Base-by-base conservation (phyloP, 1,139 yeast genomes). In the Yamadazyma taylorii region DNA sequence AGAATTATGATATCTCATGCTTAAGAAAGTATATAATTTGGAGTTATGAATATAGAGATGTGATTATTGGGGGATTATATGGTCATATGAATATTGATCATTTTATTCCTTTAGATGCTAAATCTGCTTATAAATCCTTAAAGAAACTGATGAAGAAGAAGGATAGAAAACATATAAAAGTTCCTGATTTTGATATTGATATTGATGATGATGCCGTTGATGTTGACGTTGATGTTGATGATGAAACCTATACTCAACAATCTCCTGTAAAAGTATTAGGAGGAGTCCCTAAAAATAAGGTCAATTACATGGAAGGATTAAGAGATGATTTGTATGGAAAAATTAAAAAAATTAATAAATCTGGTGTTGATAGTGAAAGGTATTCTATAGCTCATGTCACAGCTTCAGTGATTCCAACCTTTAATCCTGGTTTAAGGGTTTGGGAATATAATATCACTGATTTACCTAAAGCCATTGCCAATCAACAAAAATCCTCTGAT, bases 1-100 rank as follows among this genome's bases (percentile, higher is more conserved):
- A 85, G 58, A 85, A 86, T 57, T 81, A 75, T 48, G 95, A 86
- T 51, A 65, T 71, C 21, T 69, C 81, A 32, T 87, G 96, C 54
- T 79, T 76, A 49, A 69, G 88, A 38, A 85, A 86, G 55, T 82
- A 80, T 55, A 74, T 85, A 25, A 73, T 80, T 15, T 86, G 95
- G 95, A 63, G 79, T 29, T 79, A 85, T 51, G 95, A 85, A 53
- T 87, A 81, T 55, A 71, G 95, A 47, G 96, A 87, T 55, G 75
- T 87, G 24, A 82, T 87, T 30, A 69, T 87, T 45, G 95, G 96
- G 19, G 89, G 92, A 10, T 62, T 87, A 22, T 87, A 75, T 56
- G 96, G 96, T 0, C 96, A 87, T 55, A 87, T 87, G 95, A 87
- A 87, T 58, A 65, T 86, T 41, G 95, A 87, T 55, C 95, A 87